A percentile compares a stretch with the other conserved stretches of the same genome.
These are phyloP conservation scores for Guillardia theta DNA, from an alignment of 78 protist genomes.

Conservation along the genomic window DNA sequence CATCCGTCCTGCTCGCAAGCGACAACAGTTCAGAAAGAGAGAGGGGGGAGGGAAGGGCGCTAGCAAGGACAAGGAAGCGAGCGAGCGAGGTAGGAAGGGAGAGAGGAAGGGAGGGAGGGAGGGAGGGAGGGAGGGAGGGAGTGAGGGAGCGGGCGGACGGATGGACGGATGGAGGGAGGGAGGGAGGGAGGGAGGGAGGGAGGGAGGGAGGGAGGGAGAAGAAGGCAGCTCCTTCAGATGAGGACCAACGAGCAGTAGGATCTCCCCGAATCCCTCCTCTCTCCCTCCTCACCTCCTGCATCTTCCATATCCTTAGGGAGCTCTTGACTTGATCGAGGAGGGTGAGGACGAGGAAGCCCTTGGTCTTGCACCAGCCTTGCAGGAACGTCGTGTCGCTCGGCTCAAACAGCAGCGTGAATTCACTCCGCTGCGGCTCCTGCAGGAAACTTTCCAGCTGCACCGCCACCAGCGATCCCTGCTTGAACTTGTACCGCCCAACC, in stretches of 20 bases:
- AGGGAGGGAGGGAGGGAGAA: not conserved
- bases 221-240: not conserved
- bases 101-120: not conserved
- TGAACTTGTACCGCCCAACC: too few relatives aligned
- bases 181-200: not conserved
- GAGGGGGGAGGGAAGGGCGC: too few relatives aligned
- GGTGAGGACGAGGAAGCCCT: not conserved
- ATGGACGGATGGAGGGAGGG: not conserved
- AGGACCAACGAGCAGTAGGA: not conserved
- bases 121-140: not conserved
- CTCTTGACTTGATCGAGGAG: conserved; percentile 9
- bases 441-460: too few relatives aligned
- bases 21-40: too few relatives aligned
- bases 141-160: not conserved
- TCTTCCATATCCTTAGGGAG: not conserved
- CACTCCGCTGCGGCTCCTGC: too few relatives aligned
- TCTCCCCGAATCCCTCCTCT: not conserved
- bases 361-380: not conserved
- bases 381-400: not conserved
- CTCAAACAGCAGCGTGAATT: too few relatives aligned
- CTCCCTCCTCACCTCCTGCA: not conserved
- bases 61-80: not conserved
- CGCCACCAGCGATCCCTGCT: too few relatives aligned
- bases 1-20: too few relatives aligned
- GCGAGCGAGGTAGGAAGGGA: not conserved